phyloP scores from a whole-genome alignment of 2,329 filamentous ascomycete species.

The Keithomyces neogunnii region DNA sequence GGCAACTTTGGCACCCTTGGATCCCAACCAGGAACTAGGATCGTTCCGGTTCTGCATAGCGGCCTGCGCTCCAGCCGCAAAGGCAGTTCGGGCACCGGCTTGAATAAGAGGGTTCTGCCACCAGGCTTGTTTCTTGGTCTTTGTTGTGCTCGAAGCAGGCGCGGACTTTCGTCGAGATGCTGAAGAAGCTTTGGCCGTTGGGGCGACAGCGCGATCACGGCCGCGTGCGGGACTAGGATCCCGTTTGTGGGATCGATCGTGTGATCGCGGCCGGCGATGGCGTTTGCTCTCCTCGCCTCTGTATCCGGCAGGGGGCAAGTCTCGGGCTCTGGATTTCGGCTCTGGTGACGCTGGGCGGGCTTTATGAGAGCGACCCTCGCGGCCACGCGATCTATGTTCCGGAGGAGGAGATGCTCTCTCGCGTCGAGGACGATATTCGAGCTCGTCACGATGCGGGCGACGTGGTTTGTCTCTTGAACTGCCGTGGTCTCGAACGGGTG shows the following conservation, averaged over 20 bases:
- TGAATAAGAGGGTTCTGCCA: conserved; percentile 30
- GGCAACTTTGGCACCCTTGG: conserved; percentile 40
- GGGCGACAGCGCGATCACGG: conserved; percentile 6
- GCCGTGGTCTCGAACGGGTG: neutral
- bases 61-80: conserved; percentile 39
- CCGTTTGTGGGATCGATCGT: conserved; percentile 12
- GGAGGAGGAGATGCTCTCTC: conserved; percentile 11
- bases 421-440: conserved; percentile 11
- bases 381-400: conserved; percentile 10
- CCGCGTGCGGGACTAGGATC: conserved; percentile 14
- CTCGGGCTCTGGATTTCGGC: conserved; percentile 1
- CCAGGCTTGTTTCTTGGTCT: conserved; percentile 19
- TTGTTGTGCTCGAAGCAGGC: conserved; percentile 12
- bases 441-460: conserved; percentile 7
- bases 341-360: conserved; percentile 6
- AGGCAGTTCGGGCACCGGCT: conserved; percentile 36
- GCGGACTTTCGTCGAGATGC: conserved; percentile 9
- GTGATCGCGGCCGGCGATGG: conserved; percentile 15
- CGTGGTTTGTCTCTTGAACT: conserved; percentile 1
- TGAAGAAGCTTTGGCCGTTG: conserved; percentile 9
- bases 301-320: conserved; percentile 6
- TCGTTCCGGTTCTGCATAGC: conserved; percentile 38
- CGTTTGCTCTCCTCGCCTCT: conserved; percentile 12
- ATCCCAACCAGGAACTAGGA: conserved; percentile 36
- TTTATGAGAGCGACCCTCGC: conserved; percentile 5